Evolutionary conservation across 75 land plant genomes (phyloP), one percentile per base, ranked within the genome.

Genomic region (Pinus tabuliformis): DNA sequence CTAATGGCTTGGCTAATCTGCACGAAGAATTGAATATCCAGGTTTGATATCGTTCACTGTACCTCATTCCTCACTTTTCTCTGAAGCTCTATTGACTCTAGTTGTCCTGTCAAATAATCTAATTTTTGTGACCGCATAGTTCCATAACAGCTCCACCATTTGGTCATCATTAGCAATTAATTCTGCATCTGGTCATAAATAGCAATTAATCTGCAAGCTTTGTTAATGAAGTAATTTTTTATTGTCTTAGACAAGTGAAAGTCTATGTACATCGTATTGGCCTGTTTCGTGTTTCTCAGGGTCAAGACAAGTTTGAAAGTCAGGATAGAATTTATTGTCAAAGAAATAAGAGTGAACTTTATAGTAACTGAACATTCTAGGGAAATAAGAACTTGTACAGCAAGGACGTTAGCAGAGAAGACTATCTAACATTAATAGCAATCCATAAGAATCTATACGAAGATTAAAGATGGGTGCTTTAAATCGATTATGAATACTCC

Each of bases 21-120:
- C 96, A 93, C 70, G 94, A 93, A 64, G 93, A 79, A 57, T 60
- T 93, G 75, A 85, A 93, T 80, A 79, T 86, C 62, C 91, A 93
- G 90, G 96, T 91, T 75, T 58, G 72, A 42, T 21, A n/a, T 42
- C 72, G 42, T 68, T 24, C 18, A 68, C 13, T 68, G 52, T 52
- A 20, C 24, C 42, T 68, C 11, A 42, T 68, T n/a, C 20, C 36
- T 7, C 8, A 20, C 12, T 36, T 36, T 18, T 66, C 20, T 66
- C 21, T 20, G 20, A 49, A 49, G 39, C 52, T 39, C n/a, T 16
- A 1, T 39, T 65, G 42, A 20, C 12, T 7, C 20, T 66, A 52
- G 20, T 18, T 36, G 22, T 33, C 6, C 39, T 66, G 39, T 39
- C 49, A 66, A 66, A 17, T 66, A 39, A 39, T 6, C 5, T 39